Conservation (phyloP, 257 asterid genomes). For the Anisodus tanguticus region DNA sequence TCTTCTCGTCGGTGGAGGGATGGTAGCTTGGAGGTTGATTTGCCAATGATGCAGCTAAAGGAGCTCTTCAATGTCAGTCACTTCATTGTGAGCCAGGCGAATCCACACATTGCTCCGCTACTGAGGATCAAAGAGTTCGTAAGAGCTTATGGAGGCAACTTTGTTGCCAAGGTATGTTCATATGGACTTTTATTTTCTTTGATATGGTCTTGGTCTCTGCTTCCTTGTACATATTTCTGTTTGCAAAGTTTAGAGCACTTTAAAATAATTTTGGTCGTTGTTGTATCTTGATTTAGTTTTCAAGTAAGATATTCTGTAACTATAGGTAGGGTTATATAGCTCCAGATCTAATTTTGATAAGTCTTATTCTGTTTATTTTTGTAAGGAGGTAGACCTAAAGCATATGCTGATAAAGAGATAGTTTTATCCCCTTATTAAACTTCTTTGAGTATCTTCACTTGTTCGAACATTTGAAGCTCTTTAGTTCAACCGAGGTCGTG, state of each 20-base stretch:
- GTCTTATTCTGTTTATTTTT: neutral
- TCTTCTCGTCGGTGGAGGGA: conserved; percentile 82
- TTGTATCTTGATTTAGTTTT: conserved; percentile 5
- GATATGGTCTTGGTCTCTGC: too few relatives aligned
- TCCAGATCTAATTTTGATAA: neutral
- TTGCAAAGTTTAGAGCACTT: neutral
- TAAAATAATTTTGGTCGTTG: neutral
- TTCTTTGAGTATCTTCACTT: neutral
- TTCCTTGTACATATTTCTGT: too few relatives aligned
- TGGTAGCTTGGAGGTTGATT: conserved; percentile 88
- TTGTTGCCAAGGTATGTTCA: conserved; percentile 77
- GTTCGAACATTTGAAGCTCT: neutral
- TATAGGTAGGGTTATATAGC: neutral
- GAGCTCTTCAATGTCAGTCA: conserved; percentile 87
- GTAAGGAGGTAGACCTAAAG: neutral
- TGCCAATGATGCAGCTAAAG: conserved; percentile 86
- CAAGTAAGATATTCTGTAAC: neutral
- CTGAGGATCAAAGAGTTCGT: conserved; percentile 77
- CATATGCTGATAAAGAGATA: neutral
- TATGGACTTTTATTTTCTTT: neutral
- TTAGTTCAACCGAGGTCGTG: neutral
- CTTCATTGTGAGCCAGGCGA: conserved; percentile 84
- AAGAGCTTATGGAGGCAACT: conserved; percentile 80
- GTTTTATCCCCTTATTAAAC: neutral
- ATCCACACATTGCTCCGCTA: conserved; percentile 81